phyloP scores from a whole-genome alignment of 2,329 filamentous ascomycete genomes.

The Bipolaris zeicola region DNA sequence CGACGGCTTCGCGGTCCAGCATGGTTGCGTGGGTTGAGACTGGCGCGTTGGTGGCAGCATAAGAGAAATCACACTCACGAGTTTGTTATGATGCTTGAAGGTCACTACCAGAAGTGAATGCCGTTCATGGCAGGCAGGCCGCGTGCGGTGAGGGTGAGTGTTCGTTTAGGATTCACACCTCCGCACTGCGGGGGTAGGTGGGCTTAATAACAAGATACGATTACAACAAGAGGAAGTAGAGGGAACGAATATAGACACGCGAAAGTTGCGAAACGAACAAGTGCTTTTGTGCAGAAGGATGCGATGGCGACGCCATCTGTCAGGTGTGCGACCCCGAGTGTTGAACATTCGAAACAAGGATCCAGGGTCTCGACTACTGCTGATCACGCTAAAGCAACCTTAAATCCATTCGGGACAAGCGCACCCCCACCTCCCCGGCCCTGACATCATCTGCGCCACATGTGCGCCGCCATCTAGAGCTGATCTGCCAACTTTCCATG shows the following conservation, averaged over 20 bases:
- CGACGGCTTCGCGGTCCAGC: slow-evolving; percentile 24
- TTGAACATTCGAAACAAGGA: slow-evolving; percentile 26
- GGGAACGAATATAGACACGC: neutral
- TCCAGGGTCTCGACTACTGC: slow-evolving; percentile 27
- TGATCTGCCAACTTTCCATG: slow-evolving; percentile 23
- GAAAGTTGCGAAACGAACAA: slow-evolving; percentile 3
- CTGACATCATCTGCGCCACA: slow-evolving; percentile 36
- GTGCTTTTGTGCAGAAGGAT: slow-evolving; percentile 6
- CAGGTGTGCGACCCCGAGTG: slow-evolving; percentile 9
- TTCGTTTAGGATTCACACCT: slow-evolving; percentile 25
- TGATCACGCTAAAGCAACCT: slow-evolving; percentile 32
- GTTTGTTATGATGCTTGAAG: slow-evolving; percentile 19
- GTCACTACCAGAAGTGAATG: slow-evolving; percentile 32
- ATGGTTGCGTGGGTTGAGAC: slow-evolving; percentile 19
- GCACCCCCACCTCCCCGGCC: slow-evolving; percentile 20
- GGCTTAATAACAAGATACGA: slow-evolving; percentile 11
- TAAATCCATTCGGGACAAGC: slow-evolving; percentile 25
- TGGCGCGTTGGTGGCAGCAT: slow-evolving; percentile 2
- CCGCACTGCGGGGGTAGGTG: slow-evolving; percentile 12
- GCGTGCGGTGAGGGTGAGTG: slow-evolving; percentile 24
- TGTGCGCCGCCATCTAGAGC: slow-evolving; percentile 8
- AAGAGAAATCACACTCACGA: slow-evolving; percentile 29
- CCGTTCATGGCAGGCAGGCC: slow-evolving; percentile 30
- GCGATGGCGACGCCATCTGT: slow-evolving; percentile 16
- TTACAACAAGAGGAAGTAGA: slow-evolving; percentile 1